These are phyloP conservation scores for Willaertia magna DNA, from an alignment of 208 protist species.

Conservation along the genomic window DNA sequence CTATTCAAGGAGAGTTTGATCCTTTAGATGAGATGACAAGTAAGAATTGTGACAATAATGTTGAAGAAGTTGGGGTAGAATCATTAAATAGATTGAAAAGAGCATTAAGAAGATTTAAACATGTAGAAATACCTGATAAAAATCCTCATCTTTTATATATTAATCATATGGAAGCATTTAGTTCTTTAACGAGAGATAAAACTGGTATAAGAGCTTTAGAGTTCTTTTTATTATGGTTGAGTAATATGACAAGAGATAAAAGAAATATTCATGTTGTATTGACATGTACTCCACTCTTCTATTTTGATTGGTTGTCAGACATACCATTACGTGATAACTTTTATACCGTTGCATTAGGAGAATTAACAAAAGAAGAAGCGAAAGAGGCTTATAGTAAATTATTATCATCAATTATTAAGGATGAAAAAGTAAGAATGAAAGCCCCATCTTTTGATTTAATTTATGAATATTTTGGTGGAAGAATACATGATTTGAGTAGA, in stretches of 20 bases:
- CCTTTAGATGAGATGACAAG: not conserved
- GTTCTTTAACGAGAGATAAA: not conserved
- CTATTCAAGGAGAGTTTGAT: not conserved
- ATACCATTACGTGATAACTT: not conserved
- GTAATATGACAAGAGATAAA: not conserved
- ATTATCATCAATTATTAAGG: too few relatives aligned
- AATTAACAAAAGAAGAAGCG: not conserved
- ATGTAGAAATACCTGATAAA: not conserved
- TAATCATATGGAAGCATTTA: not conserved
- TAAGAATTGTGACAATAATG: not conserved
- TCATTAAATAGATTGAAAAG: not conserved
- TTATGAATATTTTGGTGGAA: not conserved
- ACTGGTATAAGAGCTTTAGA: not conserved
- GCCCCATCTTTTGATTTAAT: not conserved
- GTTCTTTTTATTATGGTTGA: not conserved
- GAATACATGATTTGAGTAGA: not conserved
- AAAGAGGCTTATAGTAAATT: not conserved
- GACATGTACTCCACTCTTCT: not conserved
- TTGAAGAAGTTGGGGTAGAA: not conserved
- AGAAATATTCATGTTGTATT: not conserved
- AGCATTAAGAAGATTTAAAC: not conserved
- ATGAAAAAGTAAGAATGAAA: not conserved
- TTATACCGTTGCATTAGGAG: not conserved
- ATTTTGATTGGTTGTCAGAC: not conserved
- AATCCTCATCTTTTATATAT: not conserved